Percentiles rank a stretch among this genome's conserved stretches.
Conservation (phyloP, 352 stramenopile genomes). For the Pythium scleroteichum region DNA sequence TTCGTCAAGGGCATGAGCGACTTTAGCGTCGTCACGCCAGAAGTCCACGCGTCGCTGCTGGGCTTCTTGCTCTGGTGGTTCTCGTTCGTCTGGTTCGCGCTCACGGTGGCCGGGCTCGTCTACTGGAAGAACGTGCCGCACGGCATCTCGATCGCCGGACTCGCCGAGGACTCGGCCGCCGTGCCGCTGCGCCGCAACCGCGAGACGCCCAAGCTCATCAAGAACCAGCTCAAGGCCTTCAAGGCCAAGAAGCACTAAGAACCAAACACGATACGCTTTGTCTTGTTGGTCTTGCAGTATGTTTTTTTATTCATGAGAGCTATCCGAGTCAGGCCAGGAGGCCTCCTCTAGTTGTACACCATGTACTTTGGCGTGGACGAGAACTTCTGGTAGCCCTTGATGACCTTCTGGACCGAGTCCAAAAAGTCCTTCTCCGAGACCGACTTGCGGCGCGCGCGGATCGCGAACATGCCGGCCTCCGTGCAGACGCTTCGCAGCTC, state of each 20-base stretch:
- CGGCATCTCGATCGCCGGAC: slow-evolving; percentile 26
- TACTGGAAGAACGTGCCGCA: slow-evolving; percentile 78
- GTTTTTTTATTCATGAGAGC: no score
- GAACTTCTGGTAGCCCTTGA: slow-evolving; percentile 99
- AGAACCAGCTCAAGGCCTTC: slow-evolving; percentile 72
- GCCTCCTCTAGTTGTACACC: slow-evolving; percentile 93
- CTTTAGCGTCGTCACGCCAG: slow-evolving; percentile 60
- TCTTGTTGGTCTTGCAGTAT: no score
- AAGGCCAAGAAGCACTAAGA: slow-evolving; percentile 63
- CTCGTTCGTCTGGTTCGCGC: slow-evolving; percentile 56
- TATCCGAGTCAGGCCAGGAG: not conserved
- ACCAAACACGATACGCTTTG: no score
- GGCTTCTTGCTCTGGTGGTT: slow-evolving; percentile 69
- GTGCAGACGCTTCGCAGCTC: slow-evolving; percentile 98
- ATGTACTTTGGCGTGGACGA: slow-evolving; percentile 99
- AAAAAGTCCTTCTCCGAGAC: slow-evolving; percentile 99
- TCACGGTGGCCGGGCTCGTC: slow-evolving; percentile 40
- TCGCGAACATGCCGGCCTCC: slow-evolving; percentile 98
- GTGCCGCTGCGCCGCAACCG: slow-evolving; percentile 44
- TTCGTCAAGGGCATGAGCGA: slow-evolving; percentile 64
- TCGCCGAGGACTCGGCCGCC: not conserved
- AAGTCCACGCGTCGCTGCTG: slow-evolving; percentile 58
- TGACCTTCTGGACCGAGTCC: slow-evolving; percentile 99
- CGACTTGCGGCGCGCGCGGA: slow-evolving; percentile 97
- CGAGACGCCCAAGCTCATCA: slow-evolving; percentile 64